Evolutionary conservation across 768 basidiomycete species (phyloP), one percentile per base, ranked within the genome.

Genomic region (Arthromyces matolae): DNA sequence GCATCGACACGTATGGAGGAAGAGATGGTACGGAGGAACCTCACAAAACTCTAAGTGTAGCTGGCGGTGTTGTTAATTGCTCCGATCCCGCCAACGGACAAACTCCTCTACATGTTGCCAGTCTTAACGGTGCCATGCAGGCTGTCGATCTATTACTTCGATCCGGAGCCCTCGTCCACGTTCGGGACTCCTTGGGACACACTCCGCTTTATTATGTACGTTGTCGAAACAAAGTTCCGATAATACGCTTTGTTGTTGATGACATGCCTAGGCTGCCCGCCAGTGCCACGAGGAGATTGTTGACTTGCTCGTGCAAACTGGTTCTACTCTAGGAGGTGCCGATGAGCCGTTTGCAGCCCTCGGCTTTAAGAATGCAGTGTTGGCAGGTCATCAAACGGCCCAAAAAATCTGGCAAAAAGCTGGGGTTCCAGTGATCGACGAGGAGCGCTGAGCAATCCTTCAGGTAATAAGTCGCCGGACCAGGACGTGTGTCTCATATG

Each of bases 131-230:
- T 2, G 75, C 77, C 51, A 50, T 56, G 7, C 66, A 64, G 19
- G 68, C 70, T 36, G 73, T 73, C 8, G 61, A 67, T 29, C 58
- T 78, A 25, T 67, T 93, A 29, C 73, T 93, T 16, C 71, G 78
- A 50, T 79, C 80, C 0, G 91, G 91, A 4, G 89, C 90, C 1
- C 69, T 90, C 12, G 91, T 93, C 18, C 91, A 94, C 63, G 69
- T 87, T 8, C 75, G 92, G 46, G 92, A 94, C 62, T 61, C 66
- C 1, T 71, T 93, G 36, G 92, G 89, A 2, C 90, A 93, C 58
- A 92, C 91, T 12, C 78, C 89, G 3, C 69, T 93, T 13, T 93
- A 92, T 65, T 87, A 91, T 65, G 88, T 88, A 52, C 57, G 44
- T 45, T 24, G n/a, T n/a, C n/a, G n/a, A n/a, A n/a, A n/a, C n/a